Base-by-base conservation (phyloP, 2,329 filamentous ascomycete genomes). In the Pseudogymnoascus sp. region DNA sequence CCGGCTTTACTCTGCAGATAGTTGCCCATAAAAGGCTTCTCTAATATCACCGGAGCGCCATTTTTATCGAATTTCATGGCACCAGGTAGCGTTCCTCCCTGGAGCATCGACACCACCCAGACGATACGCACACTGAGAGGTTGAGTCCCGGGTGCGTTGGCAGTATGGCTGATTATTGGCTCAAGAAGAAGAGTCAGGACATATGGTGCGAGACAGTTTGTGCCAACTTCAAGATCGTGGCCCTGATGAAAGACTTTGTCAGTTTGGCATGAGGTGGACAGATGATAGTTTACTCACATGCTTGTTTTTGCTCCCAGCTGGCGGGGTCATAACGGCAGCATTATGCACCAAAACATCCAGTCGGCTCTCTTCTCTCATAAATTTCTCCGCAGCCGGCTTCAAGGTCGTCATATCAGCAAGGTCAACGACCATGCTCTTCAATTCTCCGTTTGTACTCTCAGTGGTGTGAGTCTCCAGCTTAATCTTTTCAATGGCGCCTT, bases 261-360 rank as follows among this genome's bases (percentile, higher is more conserved):
- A 58, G 38, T 45, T 13, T 30, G 21, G 21, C n/a, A 35, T 35
- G 30, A 26, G 4, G 8, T 12, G 60, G 60, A 60, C 33, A 48
- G 5, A n/a, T 26, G 21, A 57, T 8, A 13, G 33, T 9, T 28
- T 18, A 61, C 64, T 15, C 60, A 67, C 67, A 28, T 57, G 37
- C 34, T 68, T 69, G 1, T 75, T 76, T 67, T 70, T 71, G 23
- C 69, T 72, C 0, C 72, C 74, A n/a, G 68, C 66, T 0, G 76
- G 74, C 1, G 74, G 69, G 2, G 66, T 66, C 71, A 77, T 76
- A 30, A 78, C 69, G 9, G 72, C 76, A 0, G 76, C 76, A 67
- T 79, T 79, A 63, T 78, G 75, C 64, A 76, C 72, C 12, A 79
- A 62, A 1, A 76, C 64, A 60, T 78, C 72, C 1, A 79, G 67